phyloP scores from a whole-genome alignment of 371 early-diverging fungal species.

The Mortierella sp. region DNA sequence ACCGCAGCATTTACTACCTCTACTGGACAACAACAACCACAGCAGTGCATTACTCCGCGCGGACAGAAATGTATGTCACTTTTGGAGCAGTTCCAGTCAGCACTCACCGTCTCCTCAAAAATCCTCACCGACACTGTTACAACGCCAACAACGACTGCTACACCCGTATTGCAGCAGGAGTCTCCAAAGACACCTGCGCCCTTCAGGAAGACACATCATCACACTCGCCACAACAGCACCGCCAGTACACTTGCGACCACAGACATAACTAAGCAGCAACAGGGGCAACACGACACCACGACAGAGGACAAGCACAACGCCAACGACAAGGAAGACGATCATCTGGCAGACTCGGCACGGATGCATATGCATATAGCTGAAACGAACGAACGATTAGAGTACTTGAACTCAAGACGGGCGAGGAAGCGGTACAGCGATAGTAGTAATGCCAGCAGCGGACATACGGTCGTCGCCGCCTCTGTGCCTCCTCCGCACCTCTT shows the following conservation, averaged over 20 bases:
- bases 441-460: constrained; percentile 27
- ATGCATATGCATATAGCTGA: background rate
- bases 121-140: background rate
- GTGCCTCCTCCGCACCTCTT: background rate
- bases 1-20: background rate
- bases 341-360: background rate
- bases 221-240: background rate
- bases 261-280: background rate
- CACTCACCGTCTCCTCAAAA: background rate
- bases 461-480: background rate
- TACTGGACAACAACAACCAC: background rate
- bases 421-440: constrained; percentile 27
- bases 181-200: background rate
- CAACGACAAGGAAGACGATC: background rate
- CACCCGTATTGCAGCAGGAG: background rate
- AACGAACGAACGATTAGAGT: background rate
- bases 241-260: background rate
- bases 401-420: background rate
- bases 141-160: background rate
- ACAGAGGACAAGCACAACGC: background rate
- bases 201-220: background rate
- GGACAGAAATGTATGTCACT: constrained; percentile 21
- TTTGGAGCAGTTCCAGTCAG: constrained; percentile 6
- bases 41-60: constrained; percentile 7
- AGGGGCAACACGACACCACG: background rate